Evolutionary conservation across 208 protist species (phyloP), one percentile per base, ranked within the genome.

Genomic region (Trypanosoma rangeli): DNA sequence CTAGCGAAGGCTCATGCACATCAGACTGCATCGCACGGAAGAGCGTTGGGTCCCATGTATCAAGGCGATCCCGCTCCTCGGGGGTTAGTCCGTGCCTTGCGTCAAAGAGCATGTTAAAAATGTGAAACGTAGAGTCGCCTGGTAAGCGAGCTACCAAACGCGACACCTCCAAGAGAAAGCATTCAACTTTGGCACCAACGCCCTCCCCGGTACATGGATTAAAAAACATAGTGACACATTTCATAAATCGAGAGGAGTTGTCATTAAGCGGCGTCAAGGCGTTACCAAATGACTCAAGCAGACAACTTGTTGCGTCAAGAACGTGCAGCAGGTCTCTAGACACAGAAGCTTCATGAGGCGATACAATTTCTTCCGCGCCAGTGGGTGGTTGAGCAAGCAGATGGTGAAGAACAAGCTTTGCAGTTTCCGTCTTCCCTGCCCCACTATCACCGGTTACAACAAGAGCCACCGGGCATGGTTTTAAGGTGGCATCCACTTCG

Each of bases 351-450:
- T 29, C 20, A 31, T 24, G 24, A 31, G 26, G 24, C 8, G n/a
- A 68, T 16, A 48, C 24, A 68, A 31, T 18, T 0, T 13, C 33
- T 26, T 35, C 44, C n/a, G 3, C 48, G 5, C 49, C 52, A 15
- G 13, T 24, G 26, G 29, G 9, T 8, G n/a, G 3, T 1, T 54
- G 20, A 31, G 39, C 31, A 50, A 71, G 66, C 5, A 76, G 28
- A 46, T 70, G 35, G 7, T 28, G 39, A 37, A 76, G 63, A 28
- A 76, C 64, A 22, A 70, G 7, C 46, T 76, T 76, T 29, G 53
- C 50, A 4, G 71, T 73, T 70, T 92, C 86, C 24, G 85, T 93
- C 74, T 93, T 93, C 46, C 87, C 87, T 13, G 87, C 84, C 15
- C 87, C 87, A n/a, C 73, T 83, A 33, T 87, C 85, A 26, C 87